Evolutionary conservation across 306 rosid species (phyloP).

Genomic region (Ammopiptanthus mongolicus): DNA sequence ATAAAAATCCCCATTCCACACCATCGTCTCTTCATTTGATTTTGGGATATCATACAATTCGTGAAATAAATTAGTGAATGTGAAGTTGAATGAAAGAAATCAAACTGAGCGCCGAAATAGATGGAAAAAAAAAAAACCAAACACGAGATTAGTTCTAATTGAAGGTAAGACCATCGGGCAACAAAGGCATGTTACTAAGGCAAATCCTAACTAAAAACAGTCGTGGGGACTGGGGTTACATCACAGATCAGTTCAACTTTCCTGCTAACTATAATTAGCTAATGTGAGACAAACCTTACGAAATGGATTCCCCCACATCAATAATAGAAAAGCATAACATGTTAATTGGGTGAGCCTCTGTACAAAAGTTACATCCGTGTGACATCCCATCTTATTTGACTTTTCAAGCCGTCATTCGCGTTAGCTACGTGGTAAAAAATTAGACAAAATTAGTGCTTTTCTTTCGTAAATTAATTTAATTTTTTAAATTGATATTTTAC

Average conservation of each 20-base stretch:
- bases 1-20: neutral
- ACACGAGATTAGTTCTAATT: neutral
- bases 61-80: neutral
- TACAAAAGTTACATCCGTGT: conserved; percentile 4
- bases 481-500: no score
- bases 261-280: neutral
- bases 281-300: conserved; percentile 9
- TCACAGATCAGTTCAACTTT: conserved; percentile 26
- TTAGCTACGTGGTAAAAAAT: neutral
- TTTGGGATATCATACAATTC: neutral
- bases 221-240: neutral
- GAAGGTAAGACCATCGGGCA: neutral
- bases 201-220: conserved; percentile 31
- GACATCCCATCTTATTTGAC: conserved; percentile 4
- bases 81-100: neutral
- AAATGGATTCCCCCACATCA: conserved; percentile 19
- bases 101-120: neutral
- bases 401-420: neutral
- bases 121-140: conserved; percentile 12
- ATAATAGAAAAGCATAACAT: conserved; percentile 18
- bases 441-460: no score
- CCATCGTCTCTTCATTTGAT: neutral
- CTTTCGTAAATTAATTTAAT: no score
- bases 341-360: neutral
- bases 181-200: conserved; percentile 4